Conservation (phyloP, 2,329 filamentous ascomycete species). For the Cytospora piceicola region DNA sequence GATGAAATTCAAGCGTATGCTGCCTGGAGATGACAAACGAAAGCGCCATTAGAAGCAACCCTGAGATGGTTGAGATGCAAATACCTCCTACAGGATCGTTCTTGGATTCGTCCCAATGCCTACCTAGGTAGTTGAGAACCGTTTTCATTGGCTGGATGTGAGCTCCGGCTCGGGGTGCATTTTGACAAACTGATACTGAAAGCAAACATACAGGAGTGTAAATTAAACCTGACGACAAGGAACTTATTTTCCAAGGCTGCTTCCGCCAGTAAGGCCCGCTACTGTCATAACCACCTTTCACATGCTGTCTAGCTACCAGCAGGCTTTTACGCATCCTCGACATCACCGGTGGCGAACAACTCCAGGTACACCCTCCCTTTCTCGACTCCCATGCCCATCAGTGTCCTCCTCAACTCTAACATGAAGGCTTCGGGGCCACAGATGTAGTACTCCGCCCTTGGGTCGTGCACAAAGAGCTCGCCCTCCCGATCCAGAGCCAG, state of each 20-base stretch:
- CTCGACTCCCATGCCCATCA: slow-evolving; percentile 60
- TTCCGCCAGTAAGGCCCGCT: too few relatives aligned
- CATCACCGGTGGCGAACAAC: slow-evolving; percentile 64
- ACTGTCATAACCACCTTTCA: not conserved
- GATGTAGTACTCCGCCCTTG: slow-evolving; percentile 67
- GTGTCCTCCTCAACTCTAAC: slow-evolving; percentile 57
- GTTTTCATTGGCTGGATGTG: too few relatives aligned
- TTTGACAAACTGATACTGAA: too few relatives aligned
- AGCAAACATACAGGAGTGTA: too few relatives aligned
- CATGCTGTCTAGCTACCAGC: not conserved
- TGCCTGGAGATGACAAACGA: too few relatives aligned
- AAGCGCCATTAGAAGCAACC: too few relatives aligned
- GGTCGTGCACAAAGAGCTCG: slow-evolving; percentile 59
- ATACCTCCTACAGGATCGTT: too few relatives aligned
- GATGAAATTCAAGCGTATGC: not conserved
- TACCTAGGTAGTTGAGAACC: too few relatives aligned
- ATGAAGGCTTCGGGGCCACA: slow-evolving; percentile 76
- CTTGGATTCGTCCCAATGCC: not conserved
- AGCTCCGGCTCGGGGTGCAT: too few relatives aligned
- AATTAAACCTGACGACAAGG: too few relatives aligned
- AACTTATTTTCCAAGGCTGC: too few relatives aligned
- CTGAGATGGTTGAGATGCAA: too few relatives aligned
- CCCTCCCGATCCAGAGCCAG: slow-evolving; percentile 54
- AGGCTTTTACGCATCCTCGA: slow-evolving; percentile 34
- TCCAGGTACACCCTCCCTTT: slow-evolving; percentile 67